A percentile compares a stretch with the other conserved stretches of the same genome.
phyloP scores from a whole-genome alignment of 2,329 filamentous ascomycete species.

The Sarocladiaceae sp. region DNA sequence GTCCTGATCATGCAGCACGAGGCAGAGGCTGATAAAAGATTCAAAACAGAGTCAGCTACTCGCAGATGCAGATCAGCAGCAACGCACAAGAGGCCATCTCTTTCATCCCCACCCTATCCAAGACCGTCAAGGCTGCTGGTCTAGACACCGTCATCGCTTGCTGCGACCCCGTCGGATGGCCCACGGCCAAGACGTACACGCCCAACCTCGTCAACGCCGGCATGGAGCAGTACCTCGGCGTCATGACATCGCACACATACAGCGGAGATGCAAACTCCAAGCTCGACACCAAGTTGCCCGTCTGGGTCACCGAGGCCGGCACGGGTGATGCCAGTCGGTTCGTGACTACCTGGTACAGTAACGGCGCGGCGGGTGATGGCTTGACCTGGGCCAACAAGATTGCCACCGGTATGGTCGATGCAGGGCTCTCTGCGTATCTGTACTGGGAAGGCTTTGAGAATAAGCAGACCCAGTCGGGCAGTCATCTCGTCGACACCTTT shows the following conservation, averaged over 20 bases:
- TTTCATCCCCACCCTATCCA: constrained; percentile 42
- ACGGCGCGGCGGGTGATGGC: constrained; percentile 42
- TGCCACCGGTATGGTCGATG: constrained; percentile 40
- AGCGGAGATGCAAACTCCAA: constrained; percentile 29
- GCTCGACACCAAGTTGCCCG: constrained; percentile 33
- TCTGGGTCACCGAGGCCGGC: constrained; percentile 44
- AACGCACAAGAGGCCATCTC: constrained; percentile 33
- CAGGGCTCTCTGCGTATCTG: constrained; percentile 44
- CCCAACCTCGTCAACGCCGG: constrained; percentile 27
- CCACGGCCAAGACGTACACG: constrained; percentile 28
- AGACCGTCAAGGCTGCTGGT: constrained; percentile 19
- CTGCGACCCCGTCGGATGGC: constrained; percentile 34
- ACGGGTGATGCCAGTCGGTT: background rate
- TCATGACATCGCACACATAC: constrained; percentile 34
- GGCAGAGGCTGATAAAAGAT: background rate
- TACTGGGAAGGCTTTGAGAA: constrained; percentile 45
- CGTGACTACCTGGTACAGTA: constrained; percentile 37
- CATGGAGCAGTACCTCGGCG: constrained; percentile 37
- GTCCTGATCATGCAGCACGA: background rate
- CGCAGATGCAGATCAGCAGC: constrained; percentile 27
- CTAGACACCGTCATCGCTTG: constrained; percentile 24
- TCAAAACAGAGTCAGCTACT: constrained; percentile 24
- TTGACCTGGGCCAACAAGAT: constrained; percentile 51
- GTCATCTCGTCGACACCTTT: constrained; percentile 21
- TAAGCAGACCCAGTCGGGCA: constrained; percentile 20